Base-by-base conservation (phyloP, 345 rosid genomes). In the Camelina hispida region DNA sequence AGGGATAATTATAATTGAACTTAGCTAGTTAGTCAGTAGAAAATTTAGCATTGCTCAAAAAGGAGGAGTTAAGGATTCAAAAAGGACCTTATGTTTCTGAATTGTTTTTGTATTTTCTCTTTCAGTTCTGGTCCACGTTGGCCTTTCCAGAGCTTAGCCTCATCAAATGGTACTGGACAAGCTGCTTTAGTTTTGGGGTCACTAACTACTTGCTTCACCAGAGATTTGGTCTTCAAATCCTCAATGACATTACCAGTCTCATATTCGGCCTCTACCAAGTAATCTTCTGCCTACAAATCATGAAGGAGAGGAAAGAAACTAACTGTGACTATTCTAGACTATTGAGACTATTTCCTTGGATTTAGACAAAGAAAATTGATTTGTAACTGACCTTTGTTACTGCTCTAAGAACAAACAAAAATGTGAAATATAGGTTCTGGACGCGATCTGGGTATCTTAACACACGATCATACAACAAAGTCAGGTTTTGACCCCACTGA, bases 401-500 rank as follows among this genome's bases (percentile, higher is more conserved):
- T 40, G 97, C 97, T 44, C 99, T 84, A 22, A 92, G 90, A 76
- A 95, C 98, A 86, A 95, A 92, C 68, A 95, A 93, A 80, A 81
- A 90, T 9, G 98, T 85, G 81, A 95, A 95, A 82, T 95, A 95
- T 66, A 95, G 82, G 82, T 90, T 95, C 73, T 84, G 82, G 68
- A 90, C 99, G 32, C 91, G 96, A 51, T 95, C 90, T 50, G 97
- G 98, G 67, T 92, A 85, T 84, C 79, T 84, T 73, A 92, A 75
- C 60, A 95, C 97, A 51, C 96, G 93, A 66, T 92, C 87, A 78
- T 91, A 84, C 87, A 95, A 53, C 89, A 95, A 73, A 4, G 84
- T 75, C 58, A 86, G 86, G 88, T 95, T 95, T 78, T 82, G 90
- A 72, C 98, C 98, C 99, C 99, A 94, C 99, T 95, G 97, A 66